A percentile compares a stretch with the other conserved stretches of the same genome.
phyloP scores from a whole-genome alignment of 2,329 filamentous ascomycete genomes.

The Ilyonectria destructans region DNA sequence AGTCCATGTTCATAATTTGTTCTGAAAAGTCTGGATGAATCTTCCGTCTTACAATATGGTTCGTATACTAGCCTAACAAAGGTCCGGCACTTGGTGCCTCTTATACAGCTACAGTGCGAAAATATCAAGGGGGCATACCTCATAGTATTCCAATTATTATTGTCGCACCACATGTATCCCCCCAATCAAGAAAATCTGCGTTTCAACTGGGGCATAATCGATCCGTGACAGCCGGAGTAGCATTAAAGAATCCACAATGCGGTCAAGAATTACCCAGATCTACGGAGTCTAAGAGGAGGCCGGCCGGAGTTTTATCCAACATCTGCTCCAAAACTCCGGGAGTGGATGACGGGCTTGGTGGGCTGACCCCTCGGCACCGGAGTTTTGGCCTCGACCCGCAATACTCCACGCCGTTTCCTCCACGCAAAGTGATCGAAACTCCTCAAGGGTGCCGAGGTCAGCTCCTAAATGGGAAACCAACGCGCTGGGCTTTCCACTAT shows the following conservation, averaged over 20 bases:
- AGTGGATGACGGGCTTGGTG: not conserved
- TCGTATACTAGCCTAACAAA: not conserved
- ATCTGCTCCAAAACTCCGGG: slow-evolving; percentile 4
- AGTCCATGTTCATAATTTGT: slow-evolving; percentile 5
- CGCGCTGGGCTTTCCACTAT: no score
- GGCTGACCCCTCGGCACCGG: not conserved
- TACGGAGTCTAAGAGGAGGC: not conserved
- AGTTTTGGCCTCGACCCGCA: slow-evolving; percentile 1
- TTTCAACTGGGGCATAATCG: not conserved
- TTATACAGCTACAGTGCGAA: not conserved
- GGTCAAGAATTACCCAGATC: not conserved
- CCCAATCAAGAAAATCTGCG: not conserved
- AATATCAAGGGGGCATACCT: not conserved
- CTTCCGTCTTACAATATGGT: not conserved
- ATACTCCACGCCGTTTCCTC: not conserved
- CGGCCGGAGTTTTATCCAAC: not conserved
- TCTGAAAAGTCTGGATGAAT: not conserved
- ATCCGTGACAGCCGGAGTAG: not conserved
- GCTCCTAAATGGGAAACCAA: not conserved
- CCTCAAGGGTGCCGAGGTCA: not conserved
- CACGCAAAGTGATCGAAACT: not conserved
- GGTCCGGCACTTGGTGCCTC: not conserved
- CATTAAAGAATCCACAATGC: not conserved
- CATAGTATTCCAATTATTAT: not conserved
- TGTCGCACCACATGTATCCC: not conserved